Percentiles rank a stretch among this genome's conserved stretches.
These are phyloP conservation scores for Staphylotrichum tortipilum DNA, from an alignment of 495 filamentous ascomycete species.

Conservation along the genomic window DNA sequence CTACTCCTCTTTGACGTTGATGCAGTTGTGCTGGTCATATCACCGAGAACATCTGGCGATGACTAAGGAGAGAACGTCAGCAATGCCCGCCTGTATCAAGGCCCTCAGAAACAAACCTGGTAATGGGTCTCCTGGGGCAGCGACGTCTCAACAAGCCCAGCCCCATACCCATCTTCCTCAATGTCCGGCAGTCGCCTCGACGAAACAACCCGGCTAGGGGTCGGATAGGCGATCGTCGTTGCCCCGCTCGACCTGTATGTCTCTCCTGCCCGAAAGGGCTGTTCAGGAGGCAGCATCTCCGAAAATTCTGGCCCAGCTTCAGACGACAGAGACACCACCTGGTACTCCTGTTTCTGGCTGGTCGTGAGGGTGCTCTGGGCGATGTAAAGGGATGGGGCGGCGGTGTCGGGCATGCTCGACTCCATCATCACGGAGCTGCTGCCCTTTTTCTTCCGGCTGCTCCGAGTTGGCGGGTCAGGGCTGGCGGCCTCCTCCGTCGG, in stretches of 20 bases:
- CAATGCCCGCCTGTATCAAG: not conserved
- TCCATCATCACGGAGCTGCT: not conserved
- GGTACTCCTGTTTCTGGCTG: conserved; percentile 24
- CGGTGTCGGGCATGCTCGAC: conserved; percentile 13
- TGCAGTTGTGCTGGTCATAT: not conserved
- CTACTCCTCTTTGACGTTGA: not conserved
- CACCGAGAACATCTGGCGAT: conserved; percentile 15
- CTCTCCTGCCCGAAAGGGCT: not conserved
- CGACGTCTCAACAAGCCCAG: not conserved
- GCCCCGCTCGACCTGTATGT: conserved; percentile 20
- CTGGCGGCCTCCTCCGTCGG: not conserved
- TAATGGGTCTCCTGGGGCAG: not conserved
- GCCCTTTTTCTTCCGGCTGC: not conserved
- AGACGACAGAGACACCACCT: conserved; percentile 13
- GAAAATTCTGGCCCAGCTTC: conserved; percentile 2
- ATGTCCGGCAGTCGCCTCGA: conserved; percentile 1
- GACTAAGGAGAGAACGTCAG: conserved; percentile 3
- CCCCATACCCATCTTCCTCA: not conserved
- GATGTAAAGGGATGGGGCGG: conserved; percentile 13
- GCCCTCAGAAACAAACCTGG: not conserved
- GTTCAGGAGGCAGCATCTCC: not conserved
- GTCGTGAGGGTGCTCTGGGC: conserved; percentile 20
- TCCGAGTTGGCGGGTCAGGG: not conserved
- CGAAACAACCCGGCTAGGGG: conserved; percentile 16
- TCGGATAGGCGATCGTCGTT: conserved; percentile 21